These are phyloP conservation scores for Paraphaeosphaeria minitans DNA, from an alignment of 2,329 filamentous ascomycete genomes.

Conservation along the genomic window DNA sequence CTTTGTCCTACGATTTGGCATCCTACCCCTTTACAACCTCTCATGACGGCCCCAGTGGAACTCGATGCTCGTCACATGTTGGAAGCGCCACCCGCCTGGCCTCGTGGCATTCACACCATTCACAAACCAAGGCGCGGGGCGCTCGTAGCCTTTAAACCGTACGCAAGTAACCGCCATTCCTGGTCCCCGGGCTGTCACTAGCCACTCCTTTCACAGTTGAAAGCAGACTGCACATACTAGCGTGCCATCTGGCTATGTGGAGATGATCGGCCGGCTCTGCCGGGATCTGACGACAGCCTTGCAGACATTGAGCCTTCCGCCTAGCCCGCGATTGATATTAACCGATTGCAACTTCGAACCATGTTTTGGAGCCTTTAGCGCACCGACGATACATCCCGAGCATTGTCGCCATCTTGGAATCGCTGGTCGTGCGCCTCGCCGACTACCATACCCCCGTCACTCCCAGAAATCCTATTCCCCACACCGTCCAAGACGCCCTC, in stretches of 20 bases:
- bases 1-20: neutral
- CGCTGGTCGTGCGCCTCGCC: too few relatives aligned
- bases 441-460: too few relatives aligned
- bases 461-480: neutral
- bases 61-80: neutral
- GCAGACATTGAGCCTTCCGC: neutral
- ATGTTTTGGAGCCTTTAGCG: neutral
- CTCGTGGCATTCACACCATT: neutral
- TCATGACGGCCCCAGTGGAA: neutral
- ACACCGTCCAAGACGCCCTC: neutral
- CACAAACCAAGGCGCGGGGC: neutral
- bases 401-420: too few relatives aligned
- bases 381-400: neutral
- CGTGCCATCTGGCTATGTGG: neutral
- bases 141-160: neutral
- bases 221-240: neutral
- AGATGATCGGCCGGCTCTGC: slow-evolving; percentile 9
- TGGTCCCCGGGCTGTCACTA: neutral
- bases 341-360: neutral
- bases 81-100: neutral
- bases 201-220: neutral
- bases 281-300: slow-evolving; percentile 8
- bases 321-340: neutral
- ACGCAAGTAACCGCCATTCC: neutral
- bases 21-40: neutral